A percentile compares a stretch with the other conserved stretches of the same genome.
phyloP scores from a whole-genome alignment of 371 early-diverging fungal genomes.

The Gilbertella persicaria region DNA sequence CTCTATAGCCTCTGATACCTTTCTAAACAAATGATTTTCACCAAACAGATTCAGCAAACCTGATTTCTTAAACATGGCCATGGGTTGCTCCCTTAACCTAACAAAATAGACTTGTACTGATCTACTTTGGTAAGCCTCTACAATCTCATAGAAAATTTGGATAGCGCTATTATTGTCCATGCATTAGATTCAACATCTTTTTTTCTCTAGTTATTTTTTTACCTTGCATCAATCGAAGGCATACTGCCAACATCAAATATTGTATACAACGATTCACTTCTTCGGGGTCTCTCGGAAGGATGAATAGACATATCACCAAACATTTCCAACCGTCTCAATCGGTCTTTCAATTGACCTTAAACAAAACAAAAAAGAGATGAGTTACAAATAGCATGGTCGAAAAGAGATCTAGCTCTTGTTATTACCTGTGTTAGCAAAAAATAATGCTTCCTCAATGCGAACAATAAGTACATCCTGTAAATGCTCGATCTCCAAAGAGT shows the following conservation, averaged over 20 bases:
- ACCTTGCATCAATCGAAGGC: slow-evolving; percentile 87
- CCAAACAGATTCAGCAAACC: slow-evolving; percentile 70
- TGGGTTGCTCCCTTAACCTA: slow-evolving; percentile 70
- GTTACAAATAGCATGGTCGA: neutral
- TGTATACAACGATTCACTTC: slow-evolving; percentile 67
- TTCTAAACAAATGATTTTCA: slow-evolving; percentile 62
- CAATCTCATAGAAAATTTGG: slow-evolving; percentile 84
- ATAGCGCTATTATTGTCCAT: slow-evolving; percentile 64
- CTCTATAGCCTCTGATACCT: slow-evolving; percentile 63
- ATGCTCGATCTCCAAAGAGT: slow-evolving; percentile 67
- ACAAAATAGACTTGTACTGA: slow-evolving; percentile 85
- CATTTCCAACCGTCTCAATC: slow-evolving; percentile 86
- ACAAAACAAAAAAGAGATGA: neutral
- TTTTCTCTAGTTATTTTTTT: slow-evolving; percentile 5
- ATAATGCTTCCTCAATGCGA: slow-evolving; percentile 87
- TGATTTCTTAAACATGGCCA: slow-evolving; percentile 66
- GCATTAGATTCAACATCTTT: neutral
- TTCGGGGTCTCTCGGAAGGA: slow-evolving; percentile 80
- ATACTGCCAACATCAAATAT: slow-evolving; percentile 92
- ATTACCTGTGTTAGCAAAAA: slow-evolving; percentile 89
- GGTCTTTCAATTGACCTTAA: slow-evolving; percentile 83
- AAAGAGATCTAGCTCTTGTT: too few species aligned
- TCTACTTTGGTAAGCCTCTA: slow-evolving; percentile 76
- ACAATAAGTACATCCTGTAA: slow-evolving; percentile 85
- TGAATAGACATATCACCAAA: slow-evolving; percentile 89